Evolutionary conservation across 768 basidiomycete genomes (phyloP).

Genomic region (Hydnomerulius pinastri): DNA sequence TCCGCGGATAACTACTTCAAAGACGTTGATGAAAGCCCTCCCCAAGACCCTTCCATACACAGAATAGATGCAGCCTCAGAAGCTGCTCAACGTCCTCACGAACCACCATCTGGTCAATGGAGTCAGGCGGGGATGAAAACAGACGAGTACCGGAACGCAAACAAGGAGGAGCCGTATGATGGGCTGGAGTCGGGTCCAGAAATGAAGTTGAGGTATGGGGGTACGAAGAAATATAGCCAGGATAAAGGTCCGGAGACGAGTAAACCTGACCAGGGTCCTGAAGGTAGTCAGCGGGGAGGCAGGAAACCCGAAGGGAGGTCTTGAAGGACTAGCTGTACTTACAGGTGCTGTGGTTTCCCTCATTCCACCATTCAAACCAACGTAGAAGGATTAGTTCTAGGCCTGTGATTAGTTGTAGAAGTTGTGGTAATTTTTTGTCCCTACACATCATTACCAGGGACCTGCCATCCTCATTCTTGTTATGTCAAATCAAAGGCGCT

Average conservation of each 20-base stretch:
- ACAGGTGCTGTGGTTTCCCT: too few species aligned
- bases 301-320: slow-evolving; percentile 31
- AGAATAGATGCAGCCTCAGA: slow-evolving; percentile 48
- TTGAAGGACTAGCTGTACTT: too few species aligned
- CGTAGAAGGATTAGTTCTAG: too few species aligned
- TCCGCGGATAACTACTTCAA: slow-evolving; percentile 47
- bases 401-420: too few species aligned
- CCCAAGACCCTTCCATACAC: slow-evolving; percentile 42
- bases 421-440: too few species aligned
- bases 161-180: slow-evolving; percentile 26
- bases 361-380: too few species aligned
- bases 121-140: slow-evolving; percentile 42
- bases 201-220: slow-evolving; percentile 24
- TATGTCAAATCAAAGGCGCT: too few species aligned
- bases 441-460: too few species aligned
- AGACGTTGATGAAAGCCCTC: slow-evolving; percentile 47
- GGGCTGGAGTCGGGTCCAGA: slow-evolving; percentile 9
- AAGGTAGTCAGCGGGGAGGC: slow-evolving; percentile 38
- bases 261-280: slow-evolving; percentile 36
- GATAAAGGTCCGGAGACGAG: slow-evolving; percentile 38
- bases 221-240: slow-evolving; percentile 11
- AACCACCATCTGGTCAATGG: slow-evolving; percentile 48
- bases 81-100: slow-evolving; percentile 48
- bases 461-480: too few species aligned
- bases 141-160: slow-evolving; percentile 29